Base-by-base conservation (phyloP, 352 stramenopile genomes). In the Globisporangium perplexum region DNA sequence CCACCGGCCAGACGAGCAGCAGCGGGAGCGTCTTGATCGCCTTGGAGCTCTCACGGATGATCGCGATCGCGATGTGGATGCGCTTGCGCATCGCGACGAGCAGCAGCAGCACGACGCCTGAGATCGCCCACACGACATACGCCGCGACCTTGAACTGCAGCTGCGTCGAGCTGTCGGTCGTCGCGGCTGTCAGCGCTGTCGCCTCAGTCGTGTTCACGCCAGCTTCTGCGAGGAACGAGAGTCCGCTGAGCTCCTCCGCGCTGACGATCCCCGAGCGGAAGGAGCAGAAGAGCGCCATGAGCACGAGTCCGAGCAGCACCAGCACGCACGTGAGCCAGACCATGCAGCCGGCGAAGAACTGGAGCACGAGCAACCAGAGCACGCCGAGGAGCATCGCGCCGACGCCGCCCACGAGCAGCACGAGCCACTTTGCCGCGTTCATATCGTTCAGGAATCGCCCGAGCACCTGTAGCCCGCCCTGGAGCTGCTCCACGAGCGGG, bases 271-370 rank as follows among this genome's bases (percentile, higher is more conserved):
- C 84, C 3, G 75, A 67, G 23, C 80, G 66, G 38, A 85, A 69
- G 20, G 86, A 90, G 61, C 79, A 90, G 51, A 90, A 86, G n/a
- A 90, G 47, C 28, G 72, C 92, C 59, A 90, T 60, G 35, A 91
- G 47, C 8, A 91, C 43, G 7, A 93, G 66, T n/a, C 68, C 63
- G 38, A 78, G 35, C 11, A 94, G 47, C 26, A 90, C 71, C 12
- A 85, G 63, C 53, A 75, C 61, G 53, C 88, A 88, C 12, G 78
- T 90, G 44, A 88, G 57, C 81, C 82, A 93, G n/a, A 95, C 77
- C 33, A 93, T 78, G 49, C 68, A 81, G 2, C 74, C 74, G 4
- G 80, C 78, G 39, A 88, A 88, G 57, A 86, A 88, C 53, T 87
- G 80, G n/a, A 95, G 55, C 35, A 91, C 59, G 11, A 87, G 55